Base-by-base conservation (phyloP, 2,329 filamentous ascomycete species). In the Dryadomyces quercus-mongolicae region DNA sequence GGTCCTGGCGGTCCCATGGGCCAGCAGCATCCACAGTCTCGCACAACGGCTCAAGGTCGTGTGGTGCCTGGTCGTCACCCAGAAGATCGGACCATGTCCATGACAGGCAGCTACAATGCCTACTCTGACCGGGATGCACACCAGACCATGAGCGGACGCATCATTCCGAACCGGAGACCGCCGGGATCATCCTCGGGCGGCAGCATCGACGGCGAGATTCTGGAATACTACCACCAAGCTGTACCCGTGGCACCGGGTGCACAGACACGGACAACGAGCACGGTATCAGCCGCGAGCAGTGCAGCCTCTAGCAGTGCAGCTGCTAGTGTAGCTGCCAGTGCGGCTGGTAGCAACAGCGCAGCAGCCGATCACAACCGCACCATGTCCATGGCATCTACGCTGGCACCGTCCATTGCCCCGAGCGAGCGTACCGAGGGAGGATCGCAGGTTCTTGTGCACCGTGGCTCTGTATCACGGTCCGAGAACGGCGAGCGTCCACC, bases 71-170 rank as follows among this genome's bases (percentile, higher is more conserved):
- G 96, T 65, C 83, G 92, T 53, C 86, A 91, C 58, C 54, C 53
- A 3, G 88, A 94, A 63, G 92, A 97, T 68, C 82, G 93, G 55
- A 84, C 93, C 59, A 97, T 97, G 93, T 95, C 92, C 48, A 85
- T 98, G 85, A 93, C 86, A 5, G 88, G 87, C 10, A 87, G 67
- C 20, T 75, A 72, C 57, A 67, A 89, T 61, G 77, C 84, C 3
- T 77, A 85, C 15, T 45, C 56, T 53, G 88, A 94, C 61, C 78
- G 80, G 57, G 86, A 87, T 63, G 75, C 90, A 47, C 86, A 93
- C 67, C 92, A 96, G 69, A 96, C 91, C 6, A 94, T 92, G 81
- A 95, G 88, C 65, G 93, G 93, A 49, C 81, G 93, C 60, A 78
- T 95, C 20, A 95, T 98, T 60, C 93, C 93, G 2, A 87, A 84